phyloP scores from a whole-genome alignment of 208 protist species.

The Leishmania braziliensis region DNA sequence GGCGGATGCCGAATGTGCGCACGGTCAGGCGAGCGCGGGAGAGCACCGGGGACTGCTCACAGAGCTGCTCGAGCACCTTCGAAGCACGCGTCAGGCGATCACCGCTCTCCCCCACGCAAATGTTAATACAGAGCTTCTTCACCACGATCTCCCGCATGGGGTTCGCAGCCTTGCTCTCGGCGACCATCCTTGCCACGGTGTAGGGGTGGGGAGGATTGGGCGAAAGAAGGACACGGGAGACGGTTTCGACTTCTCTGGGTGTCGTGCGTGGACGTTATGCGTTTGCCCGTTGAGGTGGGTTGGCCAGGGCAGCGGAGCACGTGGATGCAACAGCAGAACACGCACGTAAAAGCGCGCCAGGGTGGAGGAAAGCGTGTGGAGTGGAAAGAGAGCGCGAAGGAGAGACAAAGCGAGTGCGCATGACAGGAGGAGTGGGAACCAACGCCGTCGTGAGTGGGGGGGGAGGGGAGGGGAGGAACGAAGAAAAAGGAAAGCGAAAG shows the following conservation, averaged over 20 bases:
- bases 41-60: slow-evolving; percentile 98
- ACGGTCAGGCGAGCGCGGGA: slow-evolving; percentile 98
- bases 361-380: neutral
- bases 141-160: slow-evolving; percentile 98
- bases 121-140: slow-evolving; percentile 99
- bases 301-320: neutral
- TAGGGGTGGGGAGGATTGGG: neutral
- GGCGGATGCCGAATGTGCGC: slow-evolving; percentile 98
- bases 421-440: too few species aligned
- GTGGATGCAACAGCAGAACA: neutral
- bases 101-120: slow-evolving; percentile 99
- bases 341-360: neutral
- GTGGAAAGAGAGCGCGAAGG: neutral
- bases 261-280: neutral
- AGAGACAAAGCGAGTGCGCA: neutral
- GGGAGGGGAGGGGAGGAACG: too few species aligned
- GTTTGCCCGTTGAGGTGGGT: neutral
- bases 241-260: neutral
- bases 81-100: slow-evolving; percentile 98
- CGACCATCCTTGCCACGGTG: slow-evolving; percentile 55
- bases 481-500: too few species aligned
- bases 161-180: slow-evolving; percentile 93
- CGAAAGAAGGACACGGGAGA: neutral
- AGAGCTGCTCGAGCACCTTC: slow-evolving; percentile 99
- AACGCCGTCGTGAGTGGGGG: neutral